Percentiles rank a stretch among this genome's conserved stretches.
Conservation (phyloP, 2,329 filamentous ascomycete species). For the Pseudogymnoascus sp. region DNA sequence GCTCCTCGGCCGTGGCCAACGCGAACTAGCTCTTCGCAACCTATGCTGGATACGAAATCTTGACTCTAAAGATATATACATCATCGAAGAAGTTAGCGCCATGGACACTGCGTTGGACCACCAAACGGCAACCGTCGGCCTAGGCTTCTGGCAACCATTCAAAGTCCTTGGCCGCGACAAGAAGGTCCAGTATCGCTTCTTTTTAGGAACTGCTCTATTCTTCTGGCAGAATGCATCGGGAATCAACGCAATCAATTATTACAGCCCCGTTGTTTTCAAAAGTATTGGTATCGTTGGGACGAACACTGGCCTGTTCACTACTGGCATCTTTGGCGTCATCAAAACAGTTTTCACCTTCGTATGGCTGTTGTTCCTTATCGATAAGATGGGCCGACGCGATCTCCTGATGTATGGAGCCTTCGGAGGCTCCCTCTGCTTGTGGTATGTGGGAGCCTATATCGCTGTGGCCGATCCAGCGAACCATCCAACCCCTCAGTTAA, state of each 20-base stretch:
- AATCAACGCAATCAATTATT: constrained; percentile 77
- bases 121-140: constrained; percentile 56
- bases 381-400: constrained; percentile 54
- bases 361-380: constrained; percentile 65
- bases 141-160: constrained; percentile 72
- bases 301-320: constrained; percentile 56
- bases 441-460: constrained; percentile 58
- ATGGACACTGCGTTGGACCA: constrained; percentile 65
- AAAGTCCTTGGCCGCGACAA: constrained; percentile 45
- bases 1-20: constrained; percentile 57
- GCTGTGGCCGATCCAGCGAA: constrained; percentile 40
- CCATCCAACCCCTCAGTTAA: constrained; percentile 33
- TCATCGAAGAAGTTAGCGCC: constrained; percentile 65
- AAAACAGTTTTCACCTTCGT: constrained; percentile 64
- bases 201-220: constrained; percentile 68
- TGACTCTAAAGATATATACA: constrained; percentile 52
- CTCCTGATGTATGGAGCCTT: constrained; percentile 60
- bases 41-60: constrained; percentile 62
- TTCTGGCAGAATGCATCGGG: constrained; percentile 72
- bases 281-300: constrained; percentile 52
- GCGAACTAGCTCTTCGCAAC: constrained; percentile 51
- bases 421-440: constrained; percentile 59
- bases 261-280: constrained; percentile 62
- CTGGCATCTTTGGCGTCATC: constrained; percentile 71
- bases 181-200: constrained; percentile 63